These are phyloP conservation scores for Dendrocalamus sinicus DNA, from an alignment of 176 grass and related monocot species.

Conservation along the genomic window DNA sequence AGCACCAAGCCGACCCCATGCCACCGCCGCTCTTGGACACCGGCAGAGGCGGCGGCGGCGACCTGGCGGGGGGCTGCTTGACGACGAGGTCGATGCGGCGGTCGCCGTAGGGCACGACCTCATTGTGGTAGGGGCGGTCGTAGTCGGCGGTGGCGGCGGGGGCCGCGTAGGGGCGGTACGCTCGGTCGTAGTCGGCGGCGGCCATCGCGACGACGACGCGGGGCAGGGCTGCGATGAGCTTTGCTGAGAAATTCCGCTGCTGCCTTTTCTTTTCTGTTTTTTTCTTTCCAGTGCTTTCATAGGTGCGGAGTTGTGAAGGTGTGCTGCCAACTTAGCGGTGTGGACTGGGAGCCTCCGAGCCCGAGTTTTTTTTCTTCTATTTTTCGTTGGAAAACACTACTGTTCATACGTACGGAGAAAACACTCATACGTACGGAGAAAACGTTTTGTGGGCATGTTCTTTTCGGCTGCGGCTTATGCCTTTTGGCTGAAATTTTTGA, in stretches of 20 bases:
- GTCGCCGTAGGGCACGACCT: constrained; percentile 63
- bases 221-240: constrained; percentile 21
- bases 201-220: constrained; percentile 55
- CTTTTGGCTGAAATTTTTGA: too few relatives aligned
- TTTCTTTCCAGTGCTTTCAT: not conserved
- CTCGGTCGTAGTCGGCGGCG: constrained; percentile 64
- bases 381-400: too few relatives aligned
- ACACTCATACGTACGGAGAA: too few relatives aligned
- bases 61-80: constrained; percentile 43
- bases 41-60: constrained; percentile 47
- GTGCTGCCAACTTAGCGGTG: not conserved
- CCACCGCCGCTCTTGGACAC: constrained; percentile 32
- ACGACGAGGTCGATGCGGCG: constrained; percentile 57
- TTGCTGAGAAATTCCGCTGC: constrained; percentile 38
- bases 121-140: constrained; percentile 55
- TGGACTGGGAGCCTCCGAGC: too few relatives aligned
- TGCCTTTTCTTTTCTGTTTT: not conserved
- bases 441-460: too few relatives aligned
- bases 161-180: constrained; percentile 48
- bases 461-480: too few relatives aligned
- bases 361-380: too few relatives aligned
- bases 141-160: constrained; percentile 32
- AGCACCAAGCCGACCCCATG: constrained; percentile 68
- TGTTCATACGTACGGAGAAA: too few relatives aligned
- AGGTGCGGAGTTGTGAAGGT: not conserved